Evolutionary conservation across 192 early-diverging fungal species (phyloP), one percentile per base, ranked within the genome.

Genomic region (Coemansia sp.): DNA sequence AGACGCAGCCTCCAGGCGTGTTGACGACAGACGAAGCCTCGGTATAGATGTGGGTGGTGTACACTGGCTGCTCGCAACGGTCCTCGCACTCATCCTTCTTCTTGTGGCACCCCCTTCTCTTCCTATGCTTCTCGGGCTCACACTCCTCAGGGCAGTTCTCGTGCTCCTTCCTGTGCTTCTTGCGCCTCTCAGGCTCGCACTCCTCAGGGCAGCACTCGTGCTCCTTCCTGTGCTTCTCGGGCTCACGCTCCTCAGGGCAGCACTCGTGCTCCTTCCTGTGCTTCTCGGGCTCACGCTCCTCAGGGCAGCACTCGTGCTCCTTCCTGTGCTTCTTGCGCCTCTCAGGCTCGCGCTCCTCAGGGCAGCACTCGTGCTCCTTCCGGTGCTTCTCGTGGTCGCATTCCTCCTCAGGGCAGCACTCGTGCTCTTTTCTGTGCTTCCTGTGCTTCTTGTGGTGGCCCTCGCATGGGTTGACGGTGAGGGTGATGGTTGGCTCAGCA

Each of bases 31-130:
- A 81, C 8, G 62, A 75, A 11, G 78, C 78, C 73, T 81, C 78
- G 36, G 78, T 81, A 67, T 66, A 81, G 67, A 81, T 67, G 73
- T 81, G 78, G 21, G 78, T 81, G 63, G 78, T 81, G 69, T 67
- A 81, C 69, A 81, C 78, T 58, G 64, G 44, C 33, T 61, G 44
- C 15, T 53, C 62, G 48, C 67, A 56, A 20, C 3, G 67, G 48
- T 70, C 76, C 43, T 30, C 24, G 66, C 44, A 62, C 51, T 72
- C 62, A 34, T 56, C 41, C 51, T 56, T 11, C 70, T 69, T 68
- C 67, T 78, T 68, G 34, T 63, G 48, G 41, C 48, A 20, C 2
- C 44, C 46, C 59, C 39, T 59, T 35, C 59, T 60, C 58, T 66
- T 67, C 72, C 64, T 62, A 45, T 53, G 41, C 65, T 63, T 45